Conservation (phyloP, 805 yeast species). For the Clavispora fructus region DNA sequence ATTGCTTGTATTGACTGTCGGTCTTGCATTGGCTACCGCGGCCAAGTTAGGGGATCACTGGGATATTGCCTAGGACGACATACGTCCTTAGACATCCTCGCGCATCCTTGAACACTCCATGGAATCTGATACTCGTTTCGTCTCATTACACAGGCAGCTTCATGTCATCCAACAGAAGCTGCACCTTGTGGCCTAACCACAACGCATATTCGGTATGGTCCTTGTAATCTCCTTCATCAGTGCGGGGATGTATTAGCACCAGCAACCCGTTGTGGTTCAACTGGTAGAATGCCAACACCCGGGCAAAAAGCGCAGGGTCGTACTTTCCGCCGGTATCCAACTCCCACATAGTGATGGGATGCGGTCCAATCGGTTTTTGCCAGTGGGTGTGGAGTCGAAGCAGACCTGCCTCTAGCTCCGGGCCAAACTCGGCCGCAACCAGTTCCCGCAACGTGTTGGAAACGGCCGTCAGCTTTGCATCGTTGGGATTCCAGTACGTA, state of each 20-base stretch:
- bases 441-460: slow-evolving; percentile 36
- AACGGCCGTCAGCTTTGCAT: slow-evolving; percentile 25
- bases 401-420: slow-evolving; percentile 36
- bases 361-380: slow-evolving; percentile 53
- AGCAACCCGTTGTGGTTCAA: slow-evolving; percentile 47
- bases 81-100: too few relatives aligned
- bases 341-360: slow-evolving; percentile 56
- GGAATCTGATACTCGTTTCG: too few relatives aligned
- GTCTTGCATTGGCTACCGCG: too few relatives aligned
- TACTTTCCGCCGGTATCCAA: slow-evolving; percentile 34
- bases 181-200: slow-evolving; percentile 49
- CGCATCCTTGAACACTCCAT: too few relatives aligned
- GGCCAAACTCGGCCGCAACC: slow-evolving; percentile 36
- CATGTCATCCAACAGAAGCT: slow-evolving; percentile 4
- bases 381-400: slow-evolving; percentile 42
- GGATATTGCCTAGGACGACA: too few relatives aligned
- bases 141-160: neutral
- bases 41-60: too few relatives aligned
- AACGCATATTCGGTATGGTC: slow-evolving; percentile 54
- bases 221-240: slow-evolving; percentile 32
- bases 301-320: slow-evolving; percentile 38
- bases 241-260: slow-evolving; percentile 52
- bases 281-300: slow-evolving; percentile 47
- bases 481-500: slow-evolving; percentile 43
- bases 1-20: too few relatives aligned